Evolutionary conservation across 2,329 filamentous ascomycete species (phyloP), one percentile per base, ranked within the genome.

Genomic region (Botrytis fabae): DNA sequence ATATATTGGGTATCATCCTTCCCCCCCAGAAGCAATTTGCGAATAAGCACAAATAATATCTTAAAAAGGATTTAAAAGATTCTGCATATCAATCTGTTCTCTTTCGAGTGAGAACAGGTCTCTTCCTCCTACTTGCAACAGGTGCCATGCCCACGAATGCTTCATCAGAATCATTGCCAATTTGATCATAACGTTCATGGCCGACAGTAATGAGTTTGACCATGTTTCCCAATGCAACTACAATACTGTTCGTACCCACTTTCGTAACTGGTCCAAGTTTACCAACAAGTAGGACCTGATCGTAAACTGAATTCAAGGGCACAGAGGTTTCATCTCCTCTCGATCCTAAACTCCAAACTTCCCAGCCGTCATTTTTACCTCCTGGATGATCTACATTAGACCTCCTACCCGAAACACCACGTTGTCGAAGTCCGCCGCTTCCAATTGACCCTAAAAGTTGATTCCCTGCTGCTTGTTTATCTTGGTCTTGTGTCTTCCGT

Each of bases 191-290:
- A 46, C 87, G 84, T 78, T 92, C 91, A 75, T 88, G 86, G 9
- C 91, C 91, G 9, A 91, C 84, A 2, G 88, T 89, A 72, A 94
- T 86, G 69, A 94, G 83, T 81, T 94, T 94, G 78, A 94, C 85
- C 1, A 89, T 85, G 76, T 94, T 92, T 20, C 92, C 93, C 74
- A 94, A 89, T 0, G 87, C 91, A 44, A 95, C 86, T 0, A 89
- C 92, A 4, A 93, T 85, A 69, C 90, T 91, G 63, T 86, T 85
- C 65, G 87, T 86, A 20, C 92, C 92, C 1, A 93, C 82, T 70
- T 84, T 84, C 2, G 85, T 84, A 73, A 92, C 87, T 0, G 92
- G 92, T 0, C 92, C 93, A 1, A 92, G 83, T 63, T 86, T 85
- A 3, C 87, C 87, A 35, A 93, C 89, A 64, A 93, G 88, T 7